phyloP scores from a whole-genome alignment of 2,329 filamentous ascomycete species.

The Beauveria australis region DNA sequence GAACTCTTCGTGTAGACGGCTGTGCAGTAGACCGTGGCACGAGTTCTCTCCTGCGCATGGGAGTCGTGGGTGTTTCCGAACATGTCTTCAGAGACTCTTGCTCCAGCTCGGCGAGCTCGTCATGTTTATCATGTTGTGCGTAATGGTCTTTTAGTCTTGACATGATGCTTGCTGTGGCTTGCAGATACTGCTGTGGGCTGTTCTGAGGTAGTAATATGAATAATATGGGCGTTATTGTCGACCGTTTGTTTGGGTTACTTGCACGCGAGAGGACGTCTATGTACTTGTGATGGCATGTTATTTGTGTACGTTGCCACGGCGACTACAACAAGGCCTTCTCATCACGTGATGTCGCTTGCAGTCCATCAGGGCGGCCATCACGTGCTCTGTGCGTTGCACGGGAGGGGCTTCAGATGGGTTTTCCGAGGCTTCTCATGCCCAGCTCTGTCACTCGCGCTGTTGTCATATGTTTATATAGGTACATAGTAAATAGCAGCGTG shows the following conservation, averaged over 20 bases:
- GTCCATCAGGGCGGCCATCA: no score
- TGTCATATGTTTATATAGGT: no score
- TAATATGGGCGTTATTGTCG: neutral
- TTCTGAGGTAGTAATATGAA: neutral
- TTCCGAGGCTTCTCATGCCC: no score
- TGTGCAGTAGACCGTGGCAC: constrained; percentile 19
- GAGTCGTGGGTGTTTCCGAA: neutral
- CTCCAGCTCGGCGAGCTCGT: neutral
- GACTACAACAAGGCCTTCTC: neutral
- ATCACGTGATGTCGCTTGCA: neutral
- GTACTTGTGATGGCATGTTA: neutral
- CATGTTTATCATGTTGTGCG: neutral
- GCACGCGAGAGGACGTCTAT: neutral
- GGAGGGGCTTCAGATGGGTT: no score
- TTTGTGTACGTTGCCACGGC: constrained; percentile 1
- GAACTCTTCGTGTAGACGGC: constrained; percentile 22
- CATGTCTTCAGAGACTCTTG: neutral
- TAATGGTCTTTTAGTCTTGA: neutral
- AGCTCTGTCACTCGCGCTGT: no score
- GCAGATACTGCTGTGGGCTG: neutral
- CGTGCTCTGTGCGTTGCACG: no score
- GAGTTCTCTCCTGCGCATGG: constrained; percentile 14
- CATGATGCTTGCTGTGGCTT: neutral
- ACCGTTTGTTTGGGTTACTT: neutral
- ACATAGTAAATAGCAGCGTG: no score